Conservation (phyloP, 2,329 filamentous ascomycete genomes). For the Lasiodiplodia hormozganensis region DNA sequence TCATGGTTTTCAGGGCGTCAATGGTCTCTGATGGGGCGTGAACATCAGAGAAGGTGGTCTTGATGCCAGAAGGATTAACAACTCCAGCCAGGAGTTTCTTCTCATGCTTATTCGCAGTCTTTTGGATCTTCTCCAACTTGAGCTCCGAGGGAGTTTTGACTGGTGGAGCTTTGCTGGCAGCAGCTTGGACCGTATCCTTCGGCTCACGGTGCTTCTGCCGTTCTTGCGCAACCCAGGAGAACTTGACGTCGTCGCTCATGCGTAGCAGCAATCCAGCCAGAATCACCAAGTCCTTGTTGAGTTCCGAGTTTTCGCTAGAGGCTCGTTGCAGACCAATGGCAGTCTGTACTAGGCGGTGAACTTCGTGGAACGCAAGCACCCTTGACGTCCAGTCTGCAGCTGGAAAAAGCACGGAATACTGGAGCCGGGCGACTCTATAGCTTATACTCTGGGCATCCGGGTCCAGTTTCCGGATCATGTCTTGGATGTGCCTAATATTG, state of each 20-base stretch:
- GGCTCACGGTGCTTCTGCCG: constrained; percentile 39
- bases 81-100: constrained; percentile 82
- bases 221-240: constrained; percentile 50
- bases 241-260: constrained; percentile 57
- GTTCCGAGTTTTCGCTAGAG: background rate
- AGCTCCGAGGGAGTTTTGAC: constrained; percentile 41
- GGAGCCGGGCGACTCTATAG: background rate
- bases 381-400: constrained; percentile 35
- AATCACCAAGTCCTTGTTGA: constrained; percentile 43
- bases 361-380: constrained; percentile 65
- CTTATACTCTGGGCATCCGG: constrained; percentile 36
- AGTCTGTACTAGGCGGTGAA: constrained; percentile 65
- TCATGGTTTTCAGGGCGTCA: constrained; percentile 86
- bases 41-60: constrained; percentile 86
- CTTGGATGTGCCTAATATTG: constrained; percentile 69
- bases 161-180: constrained; percentile 18
- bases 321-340: constrained; percentile 54
- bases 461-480: constrained; percentile 62
- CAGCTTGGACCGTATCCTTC: constrained; percentile 38
- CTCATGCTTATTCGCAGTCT: constrained; percentile 71
- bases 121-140: constrained; percentile 34
- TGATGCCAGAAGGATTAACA: constrained; percentile 80
- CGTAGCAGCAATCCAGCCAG: constrained; percentile 52
- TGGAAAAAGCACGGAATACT: background rate
- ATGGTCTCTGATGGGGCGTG: constrained; percentile 83